Evolutionary conservation across 2,329 filamentous ascomycete species (phyloP).

Genomic region (Orbilia oligospora): DNA sequence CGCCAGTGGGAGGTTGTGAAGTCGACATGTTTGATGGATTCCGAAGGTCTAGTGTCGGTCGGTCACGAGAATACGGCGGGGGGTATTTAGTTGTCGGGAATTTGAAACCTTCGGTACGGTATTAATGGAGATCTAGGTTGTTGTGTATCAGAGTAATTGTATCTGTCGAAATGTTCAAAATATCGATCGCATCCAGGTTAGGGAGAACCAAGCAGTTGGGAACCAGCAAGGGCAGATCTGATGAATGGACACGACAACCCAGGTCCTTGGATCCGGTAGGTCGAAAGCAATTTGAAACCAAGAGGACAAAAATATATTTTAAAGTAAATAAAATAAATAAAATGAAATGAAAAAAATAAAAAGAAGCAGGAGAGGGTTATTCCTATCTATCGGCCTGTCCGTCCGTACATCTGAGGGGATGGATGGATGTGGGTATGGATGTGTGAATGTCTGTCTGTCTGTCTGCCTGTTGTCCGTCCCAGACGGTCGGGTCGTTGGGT

Average conservation of each 20-base stretch:
- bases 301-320: too few relatives aligned
- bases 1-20: conserved; percentile 32
- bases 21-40: conserved; percentile 41
- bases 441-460: not conserved
- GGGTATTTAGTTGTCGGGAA: not conserved
- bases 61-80: not conserved
- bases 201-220: not conserved
- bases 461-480: conserved; percentile 1
- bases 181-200: conserved; percentile 6
- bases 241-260: conserved; percentile 1
- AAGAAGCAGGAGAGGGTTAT: too few relatives aligned
- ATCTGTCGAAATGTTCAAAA: not conserved
- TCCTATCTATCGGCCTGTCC: too few relatives aligned
- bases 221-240: conserved; percentile 3
- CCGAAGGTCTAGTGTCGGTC: not conserved
- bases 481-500: conserved; percentile 22
- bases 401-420: too few relatives aligned
- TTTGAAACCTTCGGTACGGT: too few relatives aligned
- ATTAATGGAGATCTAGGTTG: not conserved
- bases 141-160: not conserved
- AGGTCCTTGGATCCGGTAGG: not conserved
- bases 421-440: too few relatives aligned
- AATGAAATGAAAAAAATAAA: conserved; percentile 12
- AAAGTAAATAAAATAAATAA: not conserved
- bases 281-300: not conserved